Evolutionary conservation across 106 monocot species (phyloP).

Genomic region (Dendrobium chrysotoxum): DNA sequence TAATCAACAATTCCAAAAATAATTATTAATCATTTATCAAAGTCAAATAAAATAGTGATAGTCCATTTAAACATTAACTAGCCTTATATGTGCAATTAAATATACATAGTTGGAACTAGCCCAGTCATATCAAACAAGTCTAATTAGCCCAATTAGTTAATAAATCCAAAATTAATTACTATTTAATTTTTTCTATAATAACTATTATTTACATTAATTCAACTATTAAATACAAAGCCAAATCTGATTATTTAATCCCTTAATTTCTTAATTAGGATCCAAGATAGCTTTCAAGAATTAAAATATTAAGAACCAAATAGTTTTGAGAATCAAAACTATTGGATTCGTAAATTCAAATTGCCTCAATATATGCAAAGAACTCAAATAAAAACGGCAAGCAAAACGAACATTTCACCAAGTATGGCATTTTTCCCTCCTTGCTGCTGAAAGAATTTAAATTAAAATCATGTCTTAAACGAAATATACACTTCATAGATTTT

Average conservation of each 20-base stretch:
- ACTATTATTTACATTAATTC: neutral
- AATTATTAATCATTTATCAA: neutral
- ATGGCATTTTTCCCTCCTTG: too few species aligned
- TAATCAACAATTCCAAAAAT: neutral
- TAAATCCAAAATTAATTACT: neutral
- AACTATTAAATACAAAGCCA: neutral
- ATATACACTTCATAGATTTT: too few species aligned
- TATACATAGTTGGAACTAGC: neutral
- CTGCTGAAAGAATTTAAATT: too few species aligned
- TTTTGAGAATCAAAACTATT: too few species aligned
- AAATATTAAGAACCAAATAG: neutral
- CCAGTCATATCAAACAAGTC: neutral
- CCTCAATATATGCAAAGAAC: too few species aligned
- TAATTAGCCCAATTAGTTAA: neutral
- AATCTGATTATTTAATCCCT: too few species aligned
- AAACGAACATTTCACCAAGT: too few species aligned
- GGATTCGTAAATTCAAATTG: too few species aligned
- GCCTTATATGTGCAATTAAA: neutral
- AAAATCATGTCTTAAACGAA: too few species aligned
- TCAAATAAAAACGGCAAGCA: too few species aligned
- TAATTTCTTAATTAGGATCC: too few species aligned
- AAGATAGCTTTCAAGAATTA: neutral
- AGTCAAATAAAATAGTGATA: neutral
- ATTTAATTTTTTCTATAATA: neutral
- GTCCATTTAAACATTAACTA: neutral